Evolutionary conservation across 2,329 filamentous ascomycete genomes (phyloP), one percentile per base, ranked within the genome.

Genomic region (Ilyonectria mors-panacis): DNA sequence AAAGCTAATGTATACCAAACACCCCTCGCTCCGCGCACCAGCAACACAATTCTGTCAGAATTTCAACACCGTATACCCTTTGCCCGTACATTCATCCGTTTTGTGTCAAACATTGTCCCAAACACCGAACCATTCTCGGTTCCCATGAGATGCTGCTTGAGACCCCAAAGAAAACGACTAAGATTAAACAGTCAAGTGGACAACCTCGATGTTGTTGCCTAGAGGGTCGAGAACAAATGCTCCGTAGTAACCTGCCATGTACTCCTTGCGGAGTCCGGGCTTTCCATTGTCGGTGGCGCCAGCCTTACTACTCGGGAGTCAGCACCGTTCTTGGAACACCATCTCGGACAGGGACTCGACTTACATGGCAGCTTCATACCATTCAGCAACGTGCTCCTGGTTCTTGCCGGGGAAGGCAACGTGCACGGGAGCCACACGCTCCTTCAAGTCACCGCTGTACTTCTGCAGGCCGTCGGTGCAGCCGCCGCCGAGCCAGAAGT

Each of bases 151-250:
- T 47, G 15, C 6, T 28, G 7, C n/a, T 30, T n/a, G 17, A 51
- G n/a, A 8, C 28, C 50, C 39, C 50, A 13, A 57, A 57, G 19
- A 61, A n/a, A 57, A 42, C 17, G 17, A 59, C 19, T 53, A 7
- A 7, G 44, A 30, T 45, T 42, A 50, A 21, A 44, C 65, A 39
- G 67, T 60, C 54, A 76, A 17, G 48, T 76, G 71, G 28, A 85
- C 79, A 58, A 81, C 81, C 76, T 88, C 86, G 50, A 87, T 81
- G 69, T 88, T 88, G 70, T 88, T 88, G 0, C 86, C 86, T 4
- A 80, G 76, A 1, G 85, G 84, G 70, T 88, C 86, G 45, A 81
- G 73, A 6, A 87, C 79, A 76, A 85, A 88, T 1, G 85, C 84
- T 1, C 75, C 86, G 59, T 87, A 88, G 73, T 88, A 88, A 6